Base-by-base conservation (phyloP, 495 filamentous ascomycete genomes). In the Tirmania nivea region DNA sequence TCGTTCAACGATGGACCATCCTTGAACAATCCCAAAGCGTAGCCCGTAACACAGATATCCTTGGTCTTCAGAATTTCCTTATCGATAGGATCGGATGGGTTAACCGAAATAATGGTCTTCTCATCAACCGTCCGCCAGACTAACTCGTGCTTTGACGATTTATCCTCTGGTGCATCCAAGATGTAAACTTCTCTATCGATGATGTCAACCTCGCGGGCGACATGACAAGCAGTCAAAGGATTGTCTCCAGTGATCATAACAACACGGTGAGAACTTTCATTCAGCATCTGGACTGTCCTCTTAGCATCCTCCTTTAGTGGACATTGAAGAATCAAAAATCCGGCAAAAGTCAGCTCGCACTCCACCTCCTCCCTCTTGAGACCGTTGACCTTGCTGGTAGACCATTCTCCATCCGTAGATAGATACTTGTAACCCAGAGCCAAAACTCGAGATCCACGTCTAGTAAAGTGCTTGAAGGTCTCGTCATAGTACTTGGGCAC, bases 171-270 rank as follows among this genome's bases (percentile, higher is more conserved):
- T 8, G 89, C 83, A 64, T 99, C 90, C 34, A 99, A 73, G 58
- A 99, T 94, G 25, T 95, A 72, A 39, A 92, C 85, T 21, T 96
- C 90, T 10, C 90, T 81, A 60, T 99, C 90, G 19, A 99, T 84
- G 63, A 99, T 99, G 62, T 99, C 90, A 37, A 99, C 90, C 64
- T 96, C 79, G 47, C 81, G 80, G 11, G 90, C 90, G 55, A 99
- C 90, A 64, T 99, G 89, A 21, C 90, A 83, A 58, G 90, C 90
- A 20, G 90, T 99, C 42, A 99, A 74, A 19, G 90, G 88, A 63
- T 99, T 99, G 68, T 99, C 90, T 61, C 90, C 90, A 49, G 90
- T 99, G 54, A 99, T 99, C 90, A 99, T 99, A 59, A 96, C 84
- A 54, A 92, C 85, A 58, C 90, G 86, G 70, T 99, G 90, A 68